A percentile compares a stretch with the other conserved stretches of the same genome.
These are phyloP conservation scores for Carex parvula DNA, from an alignment of 176 grass and related monocot species.

Conservation along the genomic window DNA sequence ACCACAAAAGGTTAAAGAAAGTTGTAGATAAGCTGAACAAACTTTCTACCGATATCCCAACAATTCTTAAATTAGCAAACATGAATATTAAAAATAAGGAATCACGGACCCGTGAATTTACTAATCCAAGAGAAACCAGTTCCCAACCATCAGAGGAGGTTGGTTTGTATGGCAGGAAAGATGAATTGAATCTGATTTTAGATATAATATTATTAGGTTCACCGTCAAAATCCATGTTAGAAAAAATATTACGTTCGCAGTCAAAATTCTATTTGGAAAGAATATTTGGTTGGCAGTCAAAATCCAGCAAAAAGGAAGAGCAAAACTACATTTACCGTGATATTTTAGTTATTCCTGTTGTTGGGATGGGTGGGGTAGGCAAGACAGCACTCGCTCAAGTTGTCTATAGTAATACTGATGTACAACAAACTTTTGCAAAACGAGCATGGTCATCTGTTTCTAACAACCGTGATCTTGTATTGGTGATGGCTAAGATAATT, in stretches of 20 bases:
- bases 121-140: background rate
- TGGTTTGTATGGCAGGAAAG: background rate
- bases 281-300: too few relatives aligned
- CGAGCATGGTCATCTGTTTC: too few relatives aligned
- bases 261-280: too few relatives aligned
- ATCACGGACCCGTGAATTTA: background rate
- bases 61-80: background rate
- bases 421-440: too few relatives aligned
- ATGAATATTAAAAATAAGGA: background rate
- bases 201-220: background rate
- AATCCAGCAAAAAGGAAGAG: background rate
- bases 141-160: background rate
- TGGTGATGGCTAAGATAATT: too few relatives aligned
- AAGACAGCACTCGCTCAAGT: background rate
- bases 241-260: too few relatives aligned
- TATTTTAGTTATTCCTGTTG: conserved; percentile 10
- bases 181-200: background rate
- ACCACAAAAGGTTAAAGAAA: too few relatives aligned
- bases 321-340: background rate
- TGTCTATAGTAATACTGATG: too few relatives aligned
- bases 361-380: conserved; percentile 27
- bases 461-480: fast-evolving
- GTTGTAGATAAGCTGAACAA: too few relatives aligned
- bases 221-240: background rate
- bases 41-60: too few relatives aligned